Conservation (phyloP, 495 filamentous ascomycete species). For the Podospora pseudocomata region DNA sequence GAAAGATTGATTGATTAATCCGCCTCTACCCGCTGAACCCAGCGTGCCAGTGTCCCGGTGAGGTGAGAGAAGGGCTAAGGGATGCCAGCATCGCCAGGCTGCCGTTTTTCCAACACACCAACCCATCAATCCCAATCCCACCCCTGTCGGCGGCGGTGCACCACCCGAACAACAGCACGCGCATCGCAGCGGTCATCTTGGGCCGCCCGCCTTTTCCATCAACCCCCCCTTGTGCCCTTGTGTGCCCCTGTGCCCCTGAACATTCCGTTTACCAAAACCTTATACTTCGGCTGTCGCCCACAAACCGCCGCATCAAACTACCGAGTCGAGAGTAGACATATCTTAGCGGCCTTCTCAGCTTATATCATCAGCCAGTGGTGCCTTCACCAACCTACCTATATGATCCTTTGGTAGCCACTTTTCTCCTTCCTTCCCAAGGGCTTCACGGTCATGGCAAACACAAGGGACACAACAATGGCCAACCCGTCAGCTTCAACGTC, state of each 20-base stretch:
- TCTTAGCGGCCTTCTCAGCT: conserved; percentile 12
- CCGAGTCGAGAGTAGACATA: not conserved
- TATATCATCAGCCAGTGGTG: conserved; percentile 5
- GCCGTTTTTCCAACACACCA: conserved; percentile 29
- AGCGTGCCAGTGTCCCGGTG: conserved; percentile 15
- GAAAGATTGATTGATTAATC: not conserved
- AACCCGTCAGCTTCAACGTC: conserved; percentile 15
- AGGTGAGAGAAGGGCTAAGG: conserved; percentile 16
- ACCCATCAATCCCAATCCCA: conserved; percentile 18
- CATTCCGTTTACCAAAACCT: conserved; percentile 1
- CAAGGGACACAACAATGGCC: not conserved
- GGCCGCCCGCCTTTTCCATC: conserved; percentile 10
- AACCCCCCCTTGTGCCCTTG: not conserved
- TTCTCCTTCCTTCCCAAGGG: not conserved
- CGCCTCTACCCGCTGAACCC: not conserved
- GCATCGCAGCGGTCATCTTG: conserved; percentile 12
- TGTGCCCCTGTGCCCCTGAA: not conserved
- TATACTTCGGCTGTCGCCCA: conserved; percentile 8
- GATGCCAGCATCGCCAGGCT: conserved; percentile 27
- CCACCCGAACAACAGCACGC: conserved; percentile 4
- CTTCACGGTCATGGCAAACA: not conserved
- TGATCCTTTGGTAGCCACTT: not conserved
- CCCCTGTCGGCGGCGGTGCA: conserved; percentile 28
- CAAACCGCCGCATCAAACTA: conserved; percentile 3
- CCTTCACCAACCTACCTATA: not conserved